Base-by-base conservation (phyloP, 768 basidiomycete species). In the Tephrocybe sp. region DNA sequence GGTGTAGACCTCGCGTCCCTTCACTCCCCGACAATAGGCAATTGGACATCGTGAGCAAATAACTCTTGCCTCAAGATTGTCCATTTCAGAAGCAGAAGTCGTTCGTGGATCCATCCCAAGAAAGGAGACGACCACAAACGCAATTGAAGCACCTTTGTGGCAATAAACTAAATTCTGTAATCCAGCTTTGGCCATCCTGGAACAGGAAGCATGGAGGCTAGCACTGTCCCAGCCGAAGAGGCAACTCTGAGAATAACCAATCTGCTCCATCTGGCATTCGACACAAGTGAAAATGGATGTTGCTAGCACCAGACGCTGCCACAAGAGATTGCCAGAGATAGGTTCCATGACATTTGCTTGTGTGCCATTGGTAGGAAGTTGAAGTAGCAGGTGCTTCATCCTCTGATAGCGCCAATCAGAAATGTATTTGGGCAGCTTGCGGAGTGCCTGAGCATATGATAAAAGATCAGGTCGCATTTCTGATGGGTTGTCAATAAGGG, bases 181-280 rank as follows among this genome's bases (percentile, higher is more conserved):
- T n/a, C n/a, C n/a, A n/a, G n/a, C n/a, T n/a, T n/a, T n/a, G n/a
- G n/a, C n/a, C n/a, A n/a, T n/a, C n/a, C n/a, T n/a, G n/a, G n/a
- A n/a, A n/a, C n/a, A n/a, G n/a, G n/a, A n/a, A n/a, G n/a, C n/a
- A n/a, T n/a, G n/a, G n/a, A n/a, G n/a, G n/a, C n/a, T n/a, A n/a
- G 45, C 36, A 40, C 25, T 37, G 9, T 36, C 25, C 47, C 47
- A 48, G 30, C 47, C 47, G 15, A 48, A 48, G 15, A 40, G 21
- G 25, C 38, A 40, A 8, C 21, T 4, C 26, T 24, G 17, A 3
- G 11, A 2, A 33, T 20, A 2, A 14, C 4, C 7, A n/a, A n/a
- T n/a, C n/a, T n/a, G n/a, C n/a, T 11, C 33, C 17, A 23, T 4
- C 9, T 17, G 24, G 32, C 47, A 48, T 11, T 25, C 21, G 45